phyloP scores from a whole-genome alignment of 2,329 filamentous ascomycete genomes.

The Pestalotiopsis sp. region DNA sequence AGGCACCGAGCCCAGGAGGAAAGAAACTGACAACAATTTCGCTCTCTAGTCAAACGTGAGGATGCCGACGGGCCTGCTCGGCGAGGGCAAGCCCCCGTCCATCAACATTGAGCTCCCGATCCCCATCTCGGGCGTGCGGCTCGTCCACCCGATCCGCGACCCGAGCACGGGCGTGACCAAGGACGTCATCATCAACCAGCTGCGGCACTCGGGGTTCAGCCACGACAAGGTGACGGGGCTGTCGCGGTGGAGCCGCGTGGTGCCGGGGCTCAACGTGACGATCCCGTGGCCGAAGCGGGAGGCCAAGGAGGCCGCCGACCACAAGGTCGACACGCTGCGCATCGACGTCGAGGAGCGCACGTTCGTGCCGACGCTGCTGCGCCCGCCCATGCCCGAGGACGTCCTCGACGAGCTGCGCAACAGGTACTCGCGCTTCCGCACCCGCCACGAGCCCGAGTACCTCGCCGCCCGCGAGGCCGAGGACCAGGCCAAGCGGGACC shows the following conservation, averaged over 20 bases:
- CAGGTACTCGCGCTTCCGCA: slow-evolving; percentile 81
- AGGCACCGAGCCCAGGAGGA: not conserved
- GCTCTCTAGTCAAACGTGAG: slow-evolving; percentile 38
- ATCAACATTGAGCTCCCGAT: slow-evolving; percentile 58
- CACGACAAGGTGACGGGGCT: slow-evolving; percentile 52
- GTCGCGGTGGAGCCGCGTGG: slow-evolving; percentile 58
- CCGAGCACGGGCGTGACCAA: slow-evolving; percentile 63
- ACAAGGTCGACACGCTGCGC: slow-evolving; percentile 72
- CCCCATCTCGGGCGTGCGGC: slow-evolving; percentile 72
- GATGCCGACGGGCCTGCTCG: slow-evolving; percentile 42
- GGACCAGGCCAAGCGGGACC: slow-evolving; percentile 49
- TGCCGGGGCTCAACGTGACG: slow-evolving; percentile 70
- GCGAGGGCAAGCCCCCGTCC: slow-evolving; percentile 38
- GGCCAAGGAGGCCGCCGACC: slow-evolving; percentile 52
- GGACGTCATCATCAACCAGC: slow-evolving; percentile 78
- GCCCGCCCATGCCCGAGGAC: slow-evolving; percentile 75
- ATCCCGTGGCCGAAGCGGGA: slow-evolving; percentile 75
- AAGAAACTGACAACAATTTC: not conserved
- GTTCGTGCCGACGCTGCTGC: slow-evolving; percentile 77
- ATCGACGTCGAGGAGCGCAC: slow-evolving; percentile 74
- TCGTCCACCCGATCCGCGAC: slow-evolving; percentile 77
- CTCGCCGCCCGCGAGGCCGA: slow-evolving; percentile 64
- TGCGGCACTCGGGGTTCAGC: slow-evolving; percentile 56
- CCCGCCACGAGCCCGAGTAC: slow-evolving; percentile 76
- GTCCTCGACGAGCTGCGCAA: slow-evolving; percentile 86